These are phyloP conservation scores for Rhypophila decipiens DNA, from an alignment of 495 filamentous ascomycete genomes.

Conservation along the genomic window DNA sequence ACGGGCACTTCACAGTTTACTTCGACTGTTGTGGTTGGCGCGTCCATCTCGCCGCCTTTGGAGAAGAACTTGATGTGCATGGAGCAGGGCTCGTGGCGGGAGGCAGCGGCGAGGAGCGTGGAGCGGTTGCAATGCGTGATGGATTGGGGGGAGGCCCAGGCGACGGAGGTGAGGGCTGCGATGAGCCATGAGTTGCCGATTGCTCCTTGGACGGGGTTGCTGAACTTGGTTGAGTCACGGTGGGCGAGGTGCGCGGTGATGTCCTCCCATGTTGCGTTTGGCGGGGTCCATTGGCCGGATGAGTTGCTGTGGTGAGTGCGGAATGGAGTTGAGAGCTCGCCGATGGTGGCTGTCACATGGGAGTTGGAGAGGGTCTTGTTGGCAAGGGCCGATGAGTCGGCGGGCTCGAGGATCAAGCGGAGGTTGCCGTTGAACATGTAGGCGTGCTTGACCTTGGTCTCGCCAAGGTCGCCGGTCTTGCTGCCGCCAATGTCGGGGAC, in stretches of 20 bases:
- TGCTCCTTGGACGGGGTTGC: slow-evolving; percentile 32
- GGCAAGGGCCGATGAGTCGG: slow-evolving; percentile 13
- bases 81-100: neutral
- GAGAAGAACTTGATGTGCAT: slow-evolving; percentile 27
- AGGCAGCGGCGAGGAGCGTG: neutral
- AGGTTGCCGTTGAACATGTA: slow-evolving; percentile 32
- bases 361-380: slow-evolving; percentile 23
- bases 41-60: slow-evolving; percentile 34
- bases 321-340: slow-evolving; percentile 29
- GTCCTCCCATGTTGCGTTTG: slow-evolving; percentile 26
- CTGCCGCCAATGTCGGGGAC: too few species aligned
- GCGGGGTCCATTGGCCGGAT: slow-evolving; percentile 19
- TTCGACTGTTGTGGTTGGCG: slow-evolving; percentile 24
- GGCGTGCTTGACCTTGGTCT: slow-evolving; percentile 26
- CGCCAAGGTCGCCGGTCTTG: slow-evolving; percentile 20
- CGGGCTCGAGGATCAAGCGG: slow-evolving; percentile 21
- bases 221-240: slow-evolving; percentile 21
- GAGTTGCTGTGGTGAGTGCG: slow-evolving; percentile 12
- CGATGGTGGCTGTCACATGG: slow-evolving; percentile 24
- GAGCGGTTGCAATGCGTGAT: slow-evolving; percentile 21
- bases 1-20: slow-evolving; percentile 31
- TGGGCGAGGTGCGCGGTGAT: slow-evolving; percentile 8
- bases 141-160: slow-evolving; percentile 26
- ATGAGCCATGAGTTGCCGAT: slow-evolving; percentile 28
- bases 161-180: slow-evolving; percentile 31